Base-by-base conservation (phyloP, 352 stramenopile species). In the Phytophthora constricta region DNA sequence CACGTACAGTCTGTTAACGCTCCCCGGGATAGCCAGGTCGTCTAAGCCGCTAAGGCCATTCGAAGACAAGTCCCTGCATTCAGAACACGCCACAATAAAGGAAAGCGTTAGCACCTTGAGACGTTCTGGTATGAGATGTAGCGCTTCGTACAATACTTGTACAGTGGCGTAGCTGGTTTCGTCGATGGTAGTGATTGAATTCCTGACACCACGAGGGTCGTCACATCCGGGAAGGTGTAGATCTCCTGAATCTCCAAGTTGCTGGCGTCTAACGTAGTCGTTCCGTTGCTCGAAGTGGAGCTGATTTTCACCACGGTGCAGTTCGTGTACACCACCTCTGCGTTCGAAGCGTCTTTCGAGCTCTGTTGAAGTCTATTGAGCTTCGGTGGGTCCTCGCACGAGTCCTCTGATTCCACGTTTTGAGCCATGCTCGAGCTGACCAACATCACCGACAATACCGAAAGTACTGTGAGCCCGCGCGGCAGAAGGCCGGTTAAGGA, bases 241-340 rank as follows among this genome's bases (percentile, higher is more conserved):
- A 79, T 26, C 13, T 46, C 54, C 61, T 72, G 54, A 17, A 79
- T 72, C 2, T 47, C 52, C 28, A 79, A 63, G 33, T 62, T 68
- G 9, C 57, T 68, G 23, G 63, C 71, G 34, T 79, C 71, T 20
- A 76, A 43, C 16, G 43, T 58, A 1, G 57, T 79, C 4, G 58
- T 76, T 33, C 67, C 71, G 33, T 72, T 68, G 46, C 66, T 72
- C 8, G 53, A 65, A 4, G 52, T 67, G 26, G 70, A 60, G 51
- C 26, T 63, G 58, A 78, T 65, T 23, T 59, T 60, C 3, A 75
- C 65, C 3, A 75, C 57, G 11, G 57, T 67, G 62, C 70, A 78
- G 27, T 78, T 78, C 46, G 47, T 58, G 50, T 70, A 78, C 39
- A 78, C 61, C 19, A 78, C 62, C 17, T 78, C 70, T 1, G 70